Base-by-base conservation (phyloP, 2,329 filamentous ascomycete species). In the Botrytis medusae region DNA sequence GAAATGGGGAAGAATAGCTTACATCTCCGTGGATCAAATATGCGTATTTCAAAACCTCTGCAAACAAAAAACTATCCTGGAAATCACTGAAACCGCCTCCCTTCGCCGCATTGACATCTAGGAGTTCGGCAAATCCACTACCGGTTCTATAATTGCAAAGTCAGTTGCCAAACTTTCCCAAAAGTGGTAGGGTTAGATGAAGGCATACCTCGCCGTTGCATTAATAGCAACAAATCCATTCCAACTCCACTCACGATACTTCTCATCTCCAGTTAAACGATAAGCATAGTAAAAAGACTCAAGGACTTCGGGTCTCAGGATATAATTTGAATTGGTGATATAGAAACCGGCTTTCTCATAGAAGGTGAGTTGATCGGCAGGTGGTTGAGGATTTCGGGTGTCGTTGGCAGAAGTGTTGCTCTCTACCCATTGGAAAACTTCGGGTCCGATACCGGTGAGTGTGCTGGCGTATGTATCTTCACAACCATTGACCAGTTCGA, bases 251-350 rank as follows among this genome's bases (percentile, higher is more conserved):
- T 95, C 91, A 81, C 93, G 92, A 82, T 95, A 97, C 83, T 89
- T 92, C 46, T 83, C 77, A 74, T 95, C 87, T 5, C 91, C 91
- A 0, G 94, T 97, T 0, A 91, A 88, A 69, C 93, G 90, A 84
- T 93, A 97, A 2, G 94, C 93, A 82, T 97, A 96, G 86, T 97
- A 97, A 81, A 91, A 91, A 77, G 89, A 92, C 84, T 97, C 94
- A 48, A 97, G 87, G 5, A 94, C 93, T 82, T 97, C 94, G 0
- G 93, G 92, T 0, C 94, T 88, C 44, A 97, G 87, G 14, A 91
- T 84, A 81, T 97, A 97, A 10, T 82, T 79, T 0, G 83, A 79
- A 60, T 84, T 83, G 0, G 83, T 86, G 79, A 94, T 90, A 83
- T 90, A 97, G 84, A 93, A 97, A 6, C 94, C 94, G 0, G 89